phyloP scores from a whole-genome alignment of 257 asterid genomes.

The Phtheirospermum japonicum region DNA sequence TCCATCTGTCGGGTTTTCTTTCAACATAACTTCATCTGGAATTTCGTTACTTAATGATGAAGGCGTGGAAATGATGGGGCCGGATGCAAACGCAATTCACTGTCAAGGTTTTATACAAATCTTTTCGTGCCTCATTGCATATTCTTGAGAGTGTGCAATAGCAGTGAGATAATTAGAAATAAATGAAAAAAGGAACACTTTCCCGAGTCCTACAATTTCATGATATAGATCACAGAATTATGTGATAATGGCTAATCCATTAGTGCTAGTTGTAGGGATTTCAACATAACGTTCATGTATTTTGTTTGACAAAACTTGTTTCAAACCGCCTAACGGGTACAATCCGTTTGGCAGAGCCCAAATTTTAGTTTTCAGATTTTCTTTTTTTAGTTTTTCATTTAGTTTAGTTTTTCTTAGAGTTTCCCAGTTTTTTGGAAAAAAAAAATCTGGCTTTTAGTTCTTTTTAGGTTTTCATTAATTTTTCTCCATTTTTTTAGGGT shows the following conservation, averaged over 20 bases:
- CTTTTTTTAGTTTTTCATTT: too few species aligned
- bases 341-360: too few species aligned
- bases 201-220: not conserved
- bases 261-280: not conserved
- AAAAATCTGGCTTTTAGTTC: not conserved
- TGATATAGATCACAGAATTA: not conserved
- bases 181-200: not conserved
- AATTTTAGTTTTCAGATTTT: too few species aligned
- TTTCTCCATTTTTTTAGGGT: too few species aligned
- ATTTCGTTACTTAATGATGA: slow-evolving; percentile 60
- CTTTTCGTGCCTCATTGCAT: slow-evolving; percentile 20
- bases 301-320: not conserved
- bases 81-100: slow-evolving; percentile 56
- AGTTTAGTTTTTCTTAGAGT: not conserved
- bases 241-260: slow-evolving; percentile 10
- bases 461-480: too few species aligned
- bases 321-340: too few species aligned
- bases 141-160: slow-evolving; percentile 9
- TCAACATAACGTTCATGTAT: not conserved
- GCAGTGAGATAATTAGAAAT: slow-evolving; percentile 13
- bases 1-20: slow-evolving; percentile 63
- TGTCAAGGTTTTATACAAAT: slow-evolving; percentile 50
- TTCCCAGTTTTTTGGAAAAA: not conserved
- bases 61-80: slow-evolving; percentile 67
- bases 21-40: slow-evolving; percentile 60